These are phyloP conservation scores for Fraxinus xanthoxyloides DNA, from an alignment of 305 asterid species.

Conservation along the genomic window DNA sequence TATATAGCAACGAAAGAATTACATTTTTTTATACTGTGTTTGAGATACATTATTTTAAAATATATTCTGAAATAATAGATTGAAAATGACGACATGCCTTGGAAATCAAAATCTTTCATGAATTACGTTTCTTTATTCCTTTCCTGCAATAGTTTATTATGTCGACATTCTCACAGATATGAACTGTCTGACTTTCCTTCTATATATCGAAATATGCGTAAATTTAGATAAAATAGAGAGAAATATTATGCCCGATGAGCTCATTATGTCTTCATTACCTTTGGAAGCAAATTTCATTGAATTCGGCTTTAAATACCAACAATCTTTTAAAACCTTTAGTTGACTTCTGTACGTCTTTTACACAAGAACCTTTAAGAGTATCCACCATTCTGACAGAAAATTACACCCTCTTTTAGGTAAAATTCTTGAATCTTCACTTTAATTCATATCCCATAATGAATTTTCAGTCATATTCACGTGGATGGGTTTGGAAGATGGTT, in stretches of 20 bases:
- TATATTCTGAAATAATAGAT: too few species aligned
- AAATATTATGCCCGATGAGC: neutral
- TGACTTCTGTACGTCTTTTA: neutral
- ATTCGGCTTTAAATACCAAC: neutral
- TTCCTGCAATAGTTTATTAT: neutral
- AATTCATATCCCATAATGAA: neutral
- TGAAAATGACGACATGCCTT: neutral
- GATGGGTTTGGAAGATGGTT: neutral
- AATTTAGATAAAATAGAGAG: neutral
- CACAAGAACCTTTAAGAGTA: neutral
- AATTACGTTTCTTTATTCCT: neutral
- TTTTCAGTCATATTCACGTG: neutral
- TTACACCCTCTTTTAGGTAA: neutral
- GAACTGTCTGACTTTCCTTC: neutral
- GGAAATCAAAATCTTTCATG: neutral
- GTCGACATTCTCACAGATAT: neutral
- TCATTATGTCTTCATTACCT: neutral
- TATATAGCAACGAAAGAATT: too few species aligned
- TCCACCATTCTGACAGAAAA: neutral
- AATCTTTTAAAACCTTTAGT: neutral
- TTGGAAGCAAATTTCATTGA: neutral
- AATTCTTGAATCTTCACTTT: neutral
- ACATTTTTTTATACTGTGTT: too few species aligned
- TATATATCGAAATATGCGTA: neutral
- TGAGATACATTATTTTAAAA: too few species aligned